Base-by-base conservation (phyloP, 345 rosid genomes). In the Camelina laxa region DNA sequence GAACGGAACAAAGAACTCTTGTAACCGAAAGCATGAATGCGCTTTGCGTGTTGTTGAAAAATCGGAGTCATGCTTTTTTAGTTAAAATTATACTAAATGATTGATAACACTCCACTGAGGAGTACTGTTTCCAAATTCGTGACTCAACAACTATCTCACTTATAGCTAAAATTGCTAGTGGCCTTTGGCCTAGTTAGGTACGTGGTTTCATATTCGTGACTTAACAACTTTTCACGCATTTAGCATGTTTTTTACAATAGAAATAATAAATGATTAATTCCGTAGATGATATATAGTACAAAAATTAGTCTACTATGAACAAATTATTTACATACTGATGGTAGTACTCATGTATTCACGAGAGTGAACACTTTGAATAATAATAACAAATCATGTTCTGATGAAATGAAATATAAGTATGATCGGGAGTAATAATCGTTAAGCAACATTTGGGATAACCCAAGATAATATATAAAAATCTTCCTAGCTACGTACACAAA, bases 391-490 rank as follows among this genome's bases (percentile, higher is more conserved):
- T 38, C 11, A 38, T 36, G 33, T 27, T 55, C 30, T 55, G 41
- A 42, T 55, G 47, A 16, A 12, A 1, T 44, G 44, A 44, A 19
- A 27, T 13, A 56, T 49, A 45, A 27, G 30, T 27, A 27, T 44
- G 49, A 59, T 48, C 49, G 5, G 0, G 15, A 59, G 74, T 59
- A 47, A 33, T 30, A 6, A 47, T 48, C 49, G 44, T 61, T 24
- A 62, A 8, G 50, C 49, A 12, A 60, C 49, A 49, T 50, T 24
- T 38, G 38, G 73, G 14, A 63, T 41, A 57, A 63, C 21, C 62
- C 54, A 72, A 41, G 5, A 63, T 7, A 27, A 72, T 54, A 44
- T 35, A 22, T 20, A 20, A 20, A 21, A 12, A 60, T 39, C 31
- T 39, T 41, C 31, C 49, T 57, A 27, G 5, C 30, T 27, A 27